Conservation (phyloP, 2,329 filamentous ascomycete species). For the Phyllosticta ampelicida region DNA sequence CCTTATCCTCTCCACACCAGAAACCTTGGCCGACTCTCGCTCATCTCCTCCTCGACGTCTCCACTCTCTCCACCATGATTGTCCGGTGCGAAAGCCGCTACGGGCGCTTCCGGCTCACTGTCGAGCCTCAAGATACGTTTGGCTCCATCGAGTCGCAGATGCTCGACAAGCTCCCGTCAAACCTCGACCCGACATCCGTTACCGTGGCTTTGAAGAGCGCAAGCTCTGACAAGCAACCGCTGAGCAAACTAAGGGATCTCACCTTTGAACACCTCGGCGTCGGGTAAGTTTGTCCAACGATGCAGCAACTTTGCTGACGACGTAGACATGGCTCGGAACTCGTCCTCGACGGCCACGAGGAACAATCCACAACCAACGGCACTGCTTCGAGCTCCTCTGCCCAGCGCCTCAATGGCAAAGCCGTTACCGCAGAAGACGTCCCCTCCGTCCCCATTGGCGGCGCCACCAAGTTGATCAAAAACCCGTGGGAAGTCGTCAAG, state of each 20-base stretch:
- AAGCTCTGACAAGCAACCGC: constrained; percentile 45
- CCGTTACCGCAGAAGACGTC: constrained; percentile 59
- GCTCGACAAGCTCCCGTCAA: constrained; percentile 48
- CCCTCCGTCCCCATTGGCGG: constrained; percentile 47
- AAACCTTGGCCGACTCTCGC: not conserved
- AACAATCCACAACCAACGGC: constrained; percentile 33
- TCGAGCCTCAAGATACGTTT: constrained; percentile 67
- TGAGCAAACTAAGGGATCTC: constrained; percentile 43
- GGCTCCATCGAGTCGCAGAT: constrained; percentile 44
- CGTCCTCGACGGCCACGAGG: constrained; percentile 69
- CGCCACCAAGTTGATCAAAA: constrained; percentile 56
- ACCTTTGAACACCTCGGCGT: constrained; percentile 48
- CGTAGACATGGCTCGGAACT: constrained; percentile 79
- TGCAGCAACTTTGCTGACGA: constrained; percentile 14
- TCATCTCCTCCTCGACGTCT: not conserved
- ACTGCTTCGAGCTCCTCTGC: constrained; percentile 19
- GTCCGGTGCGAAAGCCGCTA: constrained; percentile 82
- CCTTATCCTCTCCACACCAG: not conserved
- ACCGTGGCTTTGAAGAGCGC: constrained; percentile 41
- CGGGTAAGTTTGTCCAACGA: constrained; percentile 27
- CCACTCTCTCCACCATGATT: constrained; percentile 47
- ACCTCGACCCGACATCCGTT: constrained; percentile 44
- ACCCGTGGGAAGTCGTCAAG: constrained; percentile 84
- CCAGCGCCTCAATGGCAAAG: constrained; percentile 62
- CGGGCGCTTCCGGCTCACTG: constrained; percentile 78